Conservation (phyloP, 192 early-diverging fungal genomes). For the Geosiphon pyriformis region DNA sequence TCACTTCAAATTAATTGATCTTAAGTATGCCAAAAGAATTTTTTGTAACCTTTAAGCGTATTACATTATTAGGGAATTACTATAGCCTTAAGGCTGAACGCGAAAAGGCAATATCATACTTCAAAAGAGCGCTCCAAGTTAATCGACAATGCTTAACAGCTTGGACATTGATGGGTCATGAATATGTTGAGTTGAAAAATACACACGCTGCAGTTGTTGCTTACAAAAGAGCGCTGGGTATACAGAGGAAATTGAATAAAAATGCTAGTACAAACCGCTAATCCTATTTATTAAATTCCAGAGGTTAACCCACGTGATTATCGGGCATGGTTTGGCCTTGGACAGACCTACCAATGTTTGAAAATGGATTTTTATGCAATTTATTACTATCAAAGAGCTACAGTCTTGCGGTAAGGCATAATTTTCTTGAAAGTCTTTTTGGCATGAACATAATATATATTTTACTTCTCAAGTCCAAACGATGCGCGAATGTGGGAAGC, state of each 20-base stretch:
- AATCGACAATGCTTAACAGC: conserved; percentile 68
- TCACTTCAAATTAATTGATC: no score
- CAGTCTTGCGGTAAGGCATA: conserved; percentile 44
- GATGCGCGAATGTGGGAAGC: conserved; percentile 87
- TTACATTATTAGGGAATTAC: conserved; percentile 68
- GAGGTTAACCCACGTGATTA: conserved; percentile 77
- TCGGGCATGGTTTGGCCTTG: conserved; percentile 90
- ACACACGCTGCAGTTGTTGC: conserved; percentile 83
- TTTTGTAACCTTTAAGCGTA: neutral
- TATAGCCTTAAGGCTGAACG: conserved; percentile 75
- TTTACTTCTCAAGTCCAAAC: conserved; percentile 46
- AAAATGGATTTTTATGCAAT: conserved; percentile 75
- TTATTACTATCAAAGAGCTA: conserved; percentile 77
- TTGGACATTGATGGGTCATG: conserved; percentile 93
- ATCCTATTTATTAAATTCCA: neutral
- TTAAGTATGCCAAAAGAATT: no score
- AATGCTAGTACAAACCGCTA: no score
- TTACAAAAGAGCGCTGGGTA: conserved; percentile 78
- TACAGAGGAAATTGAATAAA: neutral
- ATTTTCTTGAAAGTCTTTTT: neutral
- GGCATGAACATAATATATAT: neutral
- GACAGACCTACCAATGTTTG: conserved; percentile 83
- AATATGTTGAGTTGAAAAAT: conserved; percentile 91
- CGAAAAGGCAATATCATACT: conserved; percentile 80
- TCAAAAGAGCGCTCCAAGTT: conserved; percentile 78